Conservation (phyloP, 2,329 filamentous ascomycete species). For the Lachnellula hyalina region DNA sequence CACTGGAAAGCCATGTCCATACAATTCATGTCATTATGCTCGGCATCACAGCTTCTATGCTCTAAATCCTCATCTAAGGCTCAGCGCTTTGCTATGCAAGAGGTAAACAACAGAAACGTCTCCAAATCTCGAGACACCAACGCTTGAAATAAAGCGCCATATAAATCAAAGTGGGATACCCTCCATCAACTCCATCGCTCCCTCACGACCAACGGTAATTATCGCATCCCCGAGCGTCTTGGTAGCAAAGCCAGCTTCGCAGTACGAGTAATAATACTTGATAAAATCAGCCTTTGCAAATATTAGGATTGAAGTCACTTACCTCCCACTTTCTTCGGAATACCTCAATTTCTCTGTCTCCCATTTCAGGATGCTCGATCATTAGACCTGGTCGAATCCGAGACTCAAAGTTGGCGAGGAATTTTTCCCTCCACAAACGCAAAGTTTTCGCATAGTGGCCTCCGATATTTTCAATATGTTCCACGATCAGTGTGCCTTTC, state of each 20-base stretch:
- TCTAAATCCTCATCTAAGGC: slow-evolving; percentile 1
- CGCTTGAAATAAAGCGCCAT: background rate
- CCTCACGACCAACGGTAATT: slow-evolving; percentile 53
- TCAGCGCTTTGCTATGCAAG: slow-evolving; percentile 6
- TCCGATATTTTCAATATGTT: slow-evolving; percentile 66
- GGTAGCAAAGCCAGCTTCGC: slow-evolving; percentile 66
- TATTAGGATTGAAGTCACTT: slow-evolving; percentile 22
- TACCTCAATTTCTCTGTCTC: slow-evolving; percentile 56
- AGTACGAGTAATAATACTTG: slow-evolving; percentile 70
- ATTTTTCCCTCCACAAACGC: slow-evolving; percentile 62
- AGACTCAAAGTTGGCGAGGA: slow-evolving; percentile 55
- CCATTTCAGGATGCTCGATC: slow-evolving; percentile 53
- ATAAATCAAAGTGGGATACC: slow-evolving; percentile 54
- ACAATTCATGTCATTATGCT: background rate
- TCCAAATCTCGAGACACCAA: slow-evolving; percentile 2
- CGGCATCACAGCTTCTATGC: slow-evolving; percentile 5
- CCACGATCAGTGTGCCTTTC: slow-evolving; percentile 56
- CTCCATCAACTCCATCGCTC: slow-evolving; percentile 61
- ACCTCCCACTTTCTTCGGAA: slow-evolving; percentile 69
- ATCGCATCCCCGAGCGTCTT: slow-evolving; percentile 70
- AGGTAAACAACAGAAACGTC: background rate
- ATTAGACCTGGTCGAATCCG: slow-evolving; percentile 56
- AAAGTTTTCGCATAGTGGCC: slow-evolving; percentile 68
- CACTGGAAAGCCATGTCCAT: too few species aligned
- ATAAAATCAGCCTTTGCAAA: slow-evolving; percentile 3